Base-by-base conservation (phyloP, 2,329 filamentous ascomycete genomes). In the Lecanicillium sp. region DNA sequence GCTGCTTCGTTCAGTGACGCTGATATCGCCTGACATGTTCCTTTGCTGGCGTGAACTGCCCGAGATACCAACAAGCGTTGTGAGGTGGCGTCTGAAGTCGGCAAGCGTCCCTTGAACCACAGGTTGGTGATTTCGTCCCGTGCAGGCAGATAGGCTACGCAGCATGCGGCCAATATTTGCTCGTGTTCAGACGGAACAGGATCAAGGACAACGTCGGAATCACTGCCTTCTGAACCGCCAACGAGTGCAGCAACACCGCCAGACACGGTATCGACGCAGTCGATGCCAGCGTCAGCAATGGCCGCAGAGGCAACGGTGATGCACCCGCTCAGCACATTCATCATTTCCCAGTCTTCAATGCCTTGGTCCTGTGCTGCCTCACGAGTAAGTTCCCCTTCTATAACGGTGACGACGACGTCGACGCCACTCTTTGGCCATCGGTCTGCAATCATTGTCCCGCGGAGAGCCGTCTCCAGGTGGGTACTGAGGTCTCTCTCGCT, bases 381-480 rank as follows among this genome's bases (percentile, higher is more conserved):
- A 58, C 58, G 74, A 62, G 90, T 84, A 57, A 96, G 87, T 55
- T 97, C 92, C 3, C 87, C 90, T 64, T 98, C 92, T 14, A 98
- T 70, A 35, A 98, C 80, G 1, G 88, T 96, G 35, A 98, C 79
- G 14, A 95, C 82, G 29, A 98, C 81, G 57, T 98, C 92, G n/a
- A 95, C 81, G 32, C 87, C 89, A 58, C 87, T 95, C 69, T 98
- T 98, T n/a, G 92, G 92, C 87, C 90, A 98, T 42, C 90, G 74
- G 57, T 96, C 89, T 12, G 87, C 88, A 54, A 97, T 90, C 36
- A 97, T 80, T 7, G 87, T 85, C 1, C 90, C 90, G 25, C 88
- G 77, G 36, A 98, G 70, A 18, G 92, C 89, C 13, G 87, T 90
- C 61, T 97, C 89, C 3, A 98, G 69, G 58, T 97, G 90, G 10